Percentiles rank a stretch among this genome's conserved stretches.
phyloP scores from a whole-genome alignment of 1,284 basidiomycete species.

The Ustilago loliicola region DNA sequence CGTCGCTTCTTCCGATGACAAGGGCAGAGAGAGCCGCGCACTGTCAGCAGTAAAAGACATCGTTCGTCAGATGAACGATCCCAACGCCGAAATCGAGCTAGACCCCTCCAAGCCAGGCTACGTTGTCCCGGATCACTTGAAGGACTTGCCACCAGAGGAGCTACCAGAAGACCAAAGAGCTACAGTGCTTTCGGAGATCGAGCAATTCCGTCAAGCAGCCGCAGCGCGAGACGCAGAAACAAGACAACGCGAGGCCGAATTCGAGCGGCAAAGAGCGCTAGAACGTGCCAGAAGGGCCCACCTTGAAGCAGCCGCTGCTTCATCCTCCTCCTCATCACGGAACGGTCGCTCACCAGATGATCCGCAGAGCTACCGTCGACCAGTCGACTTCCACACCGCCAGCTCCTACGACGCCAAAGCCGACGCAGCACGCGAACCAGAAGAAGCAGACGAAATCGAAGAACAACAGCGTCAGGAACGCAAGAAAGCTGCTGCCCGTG shows the following conservation, averaged over 20 bases:
- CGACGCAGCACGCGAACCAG: constrained; percentile 47
- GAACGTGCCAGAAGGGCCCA: constrained; percentile 41
- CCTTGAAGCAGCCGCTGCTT: constrained; percentile 20
- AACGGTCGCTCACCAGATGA: constrained; percentile 34
- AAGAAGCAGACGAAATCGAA: constrained; percentile 50
- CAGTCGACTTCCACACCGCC: constrained; percentile 51
- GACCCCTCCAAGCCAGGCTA: constrained; percentile 50
- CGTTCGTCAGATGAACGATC: constrained; percentile 66
- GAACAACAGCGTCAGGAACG: constrained; percentile 41
- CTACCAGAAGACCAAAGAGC: constrained; percentile 94
- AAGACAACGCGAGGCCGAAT: constrained; percentile 59
- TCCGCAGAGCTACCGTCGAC: constrained; percentile 53
- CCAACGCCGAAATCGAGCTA: constrained; percentile 76
- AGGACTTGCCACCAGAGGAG: constrained; percentile 93
- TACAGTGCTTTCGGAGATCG: constrained; percentile 92
- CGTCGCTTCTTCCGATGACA: constrained; percentile 79
- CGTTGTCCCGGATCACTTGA: constrained; percentile 91
- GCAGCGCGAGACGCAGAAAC: constrained; percentile 66
- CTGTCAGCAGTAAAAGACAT: constrained; percentile 73
- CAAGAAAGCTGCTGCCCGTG: constrained; percentile 43
- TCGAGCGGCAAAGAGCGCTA: constrained; percentile 56
- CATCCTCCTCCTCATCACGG: constrained; percentile 13
- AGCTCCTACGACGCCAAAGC: constrained; percentile 24
- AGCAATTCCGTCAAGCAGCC: constrained; percentile 75
- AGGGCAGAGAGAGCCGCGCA: constrained; percentile 71